Conservation (phyloP, 2,329 filamentous ascomycete species). For the Amylocarpus encephaloides region DNA sequence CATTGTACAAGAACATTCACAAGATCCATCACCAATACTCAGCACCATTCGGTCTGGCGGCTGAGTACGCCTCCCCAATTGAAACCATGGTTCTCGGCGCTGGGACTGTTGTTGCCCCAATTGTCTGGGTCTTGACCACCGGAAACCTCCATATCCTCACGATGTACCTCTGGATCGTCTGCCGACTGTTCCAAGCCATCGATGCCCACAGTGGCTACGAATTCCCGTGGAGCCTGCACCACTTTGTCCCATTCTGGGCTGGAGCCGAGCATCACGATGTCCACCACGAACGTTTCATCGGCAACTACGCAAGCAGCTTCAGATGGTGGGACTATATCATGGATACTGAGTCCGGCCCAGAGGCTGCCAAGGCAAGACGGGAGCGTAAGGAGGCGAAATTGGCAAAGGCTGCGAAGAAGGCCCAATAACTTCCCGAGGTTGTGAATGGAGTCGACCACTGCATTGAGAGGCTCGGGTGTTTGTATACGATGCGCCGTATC, state of each 20-base stretch:
- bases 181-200: slow-evolving; percentile 93
- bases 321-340: slow-evolving; percentile 96
- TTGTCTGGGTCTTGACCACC: slow-evolving; percentile 77
- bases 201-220: slow-evolving; percentile 97
- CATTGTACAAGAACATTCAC: slow-evolving; percentile 93
- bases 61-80: slow-evolving; percentile 95
- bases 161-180: slow-evolving; percentile 95
- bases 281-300: slow-evolving; percentile 97
- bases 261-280: slow-evolving; percentile 94
- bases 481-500: background rate
- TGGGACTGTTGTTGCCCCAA: slow-evolving; percentile 75
- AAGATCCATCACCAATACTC: slow-evolving; percentile 99
- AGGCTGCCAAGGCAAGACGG: slow-evolving; percentile 76
- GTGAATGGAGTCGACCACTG: slow-evolving; percentile 10
- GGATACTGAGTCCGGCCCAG: slow-evolving; percentile 87
- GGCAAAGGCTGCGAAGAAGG: slow-evolving; percentile 58
- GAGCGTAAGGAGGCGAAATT: slow-evolving; percentile 64
- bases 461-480: background rate
- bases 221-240: slow-evolving; percentile 93
- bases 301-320: slow-evolving; percentile 97
- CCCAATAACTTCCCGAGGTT: slow-evolving; percentile 19
- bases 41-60: slow-evolving; percentile 90
- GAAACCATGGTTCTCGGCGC: slow-evolving; percentile 93
- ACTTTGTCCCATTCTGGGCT: slow-evolving; percentile 96
- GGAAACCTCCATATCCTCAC: slow-evolving; percentile 89